Evolutionary conservation across 2,329 filamentous ascomycete genomes (phyloP).

Genomic region (Magnaporthiopsis rhizophila): DNA sequence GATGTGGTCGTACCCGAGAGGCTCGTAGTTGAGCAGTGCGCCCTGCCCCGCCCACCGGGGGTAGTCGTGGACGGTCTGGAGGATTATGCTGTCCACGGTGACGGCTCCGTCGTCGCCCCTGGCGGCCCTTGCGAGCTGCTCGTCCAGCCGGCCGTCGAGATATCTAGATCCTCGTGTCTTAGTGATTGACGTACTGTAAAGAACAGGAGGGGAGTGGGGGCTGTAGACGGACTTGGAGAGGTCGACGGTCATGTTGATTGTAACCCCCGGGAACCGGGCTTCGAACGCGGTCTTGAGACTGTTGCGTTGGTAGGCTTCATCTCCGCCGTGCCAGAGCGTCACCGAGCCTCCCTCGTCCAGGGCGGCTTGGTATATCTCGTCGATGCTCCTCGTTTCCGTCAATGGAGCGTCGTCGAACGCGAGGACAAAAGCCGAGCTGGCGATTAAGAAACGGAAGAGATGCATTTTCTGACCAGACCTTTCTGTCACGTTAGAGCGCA

Average conservation of each 20-base stretch:
- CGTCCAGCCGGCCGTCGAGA: slow-evolving; percentile 38
- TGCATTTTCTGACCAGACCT: no score
- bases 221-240: slow-evolving; percentile 35
- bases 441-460: no score
- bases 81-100: slow-evolving; percentile 35
- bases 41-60: slow-evolving; percentile 41
- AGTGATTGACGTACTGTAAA: no score
- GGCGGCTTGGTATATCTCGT: slow-evolving; percentile 42
- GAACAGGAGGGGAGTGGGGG: no score
- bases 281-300: slow-evolving; percentile 35
- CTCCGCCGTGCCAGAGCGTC: slow-evolving; percentile 41
- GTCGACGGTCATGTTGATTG: slow-evolving; percentile 45
- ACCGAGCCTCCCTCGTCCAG: slow-evolving; percentile 36
- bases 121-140: slow-evolving; percentile 27
- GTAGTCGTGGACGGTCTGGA: slow-evolving; percentile 45
- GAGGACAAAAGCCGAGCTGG: neutral
- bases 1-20: slow-evolving; percentile 35
- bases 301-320: slow-evolving; percentile 32
- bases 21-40: slow-evolving; percentile 40
- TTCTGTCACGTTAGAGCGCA: no score
- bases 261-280: slow-evolving; percentile 37
- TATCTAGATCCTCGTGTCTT: slow-evolving; percentile 15
- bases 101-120: slow-evolving; percentile 17
- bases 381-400: slow-evolving; percentile 27
- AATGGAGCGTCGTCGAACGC: slow-evolving; percentile 10